Percentiles rank a stretch among this genome's conserved stretches.
phyloP scores from a whole-genome alignment of 805 yeast species.

The Candida arabinofermentans region DNA sequence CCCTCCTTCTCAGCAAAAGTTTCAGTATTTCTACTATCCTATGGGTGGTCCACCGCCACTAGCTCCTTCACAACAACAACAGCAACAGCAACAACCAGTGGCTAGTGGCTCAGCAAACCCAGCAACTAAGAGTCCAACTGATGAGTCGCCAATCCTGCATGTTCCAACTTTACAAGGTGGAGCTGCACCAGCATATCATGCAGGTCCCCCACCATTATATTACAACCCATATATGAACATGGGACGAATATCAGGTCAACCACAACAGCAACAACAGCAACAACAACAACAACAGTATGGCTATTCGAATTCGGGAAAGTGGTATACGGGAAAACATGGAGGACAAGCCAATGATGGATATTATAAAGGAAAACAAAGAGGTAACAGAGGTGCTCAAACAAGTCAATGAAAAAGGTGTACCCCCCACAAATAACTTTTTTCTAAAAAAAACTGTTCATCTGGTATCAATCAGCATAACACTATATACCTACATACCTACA shows the following conservation, averaged over 20 bases:
- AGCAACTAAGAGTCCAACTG: neutral
- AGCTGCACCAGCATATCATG: neutral
- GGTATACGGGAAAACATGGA: neutral
- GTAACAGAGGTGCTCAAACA: neutral
- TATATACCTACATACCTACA: no score
- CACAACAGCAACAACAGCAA: neutral
- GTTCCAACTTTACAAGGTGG: neutral
- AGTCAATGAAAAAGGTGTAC: neutral
- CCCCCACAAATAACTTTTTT: no score
- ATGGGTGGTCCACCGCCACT: conserved; percentile 9
- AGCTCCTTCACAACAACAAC: conserved; percentile 20
- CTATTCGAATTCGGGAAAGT: neutral
- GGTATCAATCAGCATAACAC: no score
- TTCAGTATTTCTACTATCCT: conserved; percentile 9
- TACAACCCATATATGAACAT: neutral
- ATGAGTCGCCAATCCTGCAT: neutral
- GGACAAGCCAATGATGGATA: neutral
- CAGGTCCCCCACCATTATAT: neutral
- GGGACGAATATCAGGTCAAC: neutral
- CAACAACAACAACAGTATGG: neutral
- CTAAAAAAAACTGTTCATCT: no score
- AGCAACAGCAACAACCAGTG: no score
- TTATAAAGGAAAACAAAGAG: neutral
- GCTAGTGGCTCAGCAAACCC: no score
- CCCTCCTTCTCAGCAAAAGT: conserved; percentile 1